Conservation (phyloP, 345 rosid species). For the Sonneratia caseolaris region DNA sequence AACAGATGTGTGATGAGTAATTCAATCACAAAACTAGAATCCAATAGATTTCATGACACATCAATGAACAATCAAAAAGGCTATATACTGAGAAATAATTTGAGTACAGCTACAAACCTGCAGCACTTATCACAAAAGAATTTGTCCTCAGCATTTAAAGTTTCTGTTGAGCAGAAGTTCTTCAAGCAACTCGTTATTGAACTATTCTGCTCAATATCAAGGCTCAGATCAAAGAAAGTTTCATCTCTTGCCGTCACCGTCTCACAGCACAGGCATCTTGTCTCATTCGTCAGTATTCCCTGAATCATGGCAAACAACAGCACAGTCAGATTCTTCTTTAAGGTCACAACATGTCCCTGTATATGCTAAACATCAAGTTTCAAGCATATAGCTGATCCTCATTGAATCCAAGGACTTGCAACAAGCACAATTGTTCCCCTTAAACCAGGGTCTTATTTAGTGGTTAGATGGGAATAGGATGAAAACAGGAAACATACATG, state of each 20-base stretch:
- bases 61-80: not conserved
- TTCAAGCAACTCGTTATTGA: conserved; percentile 98
- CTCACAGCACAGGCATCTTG: conserved; percentile 90
- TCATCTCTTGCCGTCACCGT: conserved; percentile 99
- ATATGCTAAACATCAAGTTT: not conserved
- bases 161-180: conserved; percentile 98
- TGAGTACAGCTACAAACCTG: conserved; percentile 41
- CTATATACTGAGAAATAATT: not conserved
- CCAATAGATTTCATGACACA: not conserved
- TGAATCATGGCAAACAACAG: conserved; percentile 16
- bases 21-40: no score
- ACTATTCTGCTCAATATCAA: conserved; percentile 98
- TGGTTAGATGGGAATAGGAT: not conserved
- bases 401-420: no score
- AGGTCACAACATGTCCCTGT: no score
- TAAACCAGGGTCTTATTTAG: not conserved
- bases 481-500: not conserved
- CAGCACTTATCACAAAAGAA: conserved; percentile 99
- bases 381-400: not conserved
- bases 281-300: conserved; percentile 99
- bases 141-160: conserved; percentile 95
- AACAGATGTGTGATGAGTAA: not conserved
- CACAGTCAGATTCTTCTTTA: not conserved
- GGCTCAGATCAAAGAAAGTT: conserved; percentile 93
- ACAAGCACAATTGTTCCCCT: not conserved